Percentiles rank a stretch among this genome's conserved stretches.
Conservation (phyloP, 805 yeast species). For the Myxozyma sirexii region DNA sequence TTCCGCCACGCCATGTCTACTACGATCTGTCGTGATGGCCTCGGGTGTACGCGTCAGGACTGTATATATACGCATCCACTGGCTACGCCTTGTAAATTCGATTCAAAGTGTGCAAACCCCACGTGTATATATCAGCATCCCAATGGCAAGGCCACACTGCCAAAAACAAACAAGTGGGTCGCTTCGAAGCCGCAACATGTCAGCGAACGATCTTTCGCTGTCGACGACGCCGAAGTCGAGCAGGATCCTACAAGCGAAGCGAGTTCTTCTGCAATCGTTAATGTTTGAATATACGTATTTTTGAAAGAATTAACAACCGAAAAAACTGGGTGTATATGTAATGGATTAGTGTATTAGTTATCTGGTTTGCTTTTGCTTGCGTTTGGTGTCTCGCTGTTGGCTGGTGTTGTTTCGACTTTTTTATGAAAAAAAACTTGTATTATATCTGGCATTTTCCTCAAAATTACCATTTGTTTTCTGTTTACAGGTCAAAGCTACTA, state of each 20-base stretch:
- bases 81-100: slow-evolving; percentile 77
- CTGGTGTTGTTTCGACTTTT: background rate
- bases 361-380: background rate
- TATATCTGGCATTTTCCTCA: background rate
- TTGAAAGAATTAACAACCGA: no score
- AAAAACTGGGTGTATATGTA: no score
- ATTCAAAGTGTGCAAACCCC: slow-evolving; percentile 69
- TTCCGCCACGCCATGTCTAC: slow-evolving; percentile 80
- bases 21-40: slow-evolving; percentile 80
- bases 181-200: slow-evolving; percentile 2
- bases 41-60: slow-evolving; percentile 73
- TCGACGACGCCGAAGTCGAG: slow-evolving; percentile 17
- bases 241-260: background rate
- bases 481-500: no score
- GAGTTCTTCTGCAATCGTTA: background rate
- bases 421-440: no score
- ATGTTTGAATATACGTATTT: background rate
- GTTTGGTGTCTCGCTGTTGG: background rate
- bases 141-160: slow-evolving; percentile 50
- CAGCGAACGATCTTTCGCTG: slow-evolving; percentile 27
- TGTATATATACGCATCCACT: slow-evolving; percentile 85
- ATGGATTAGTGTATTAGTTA: no score
- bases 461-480: no score
- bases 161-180: slow-evolving; percentile 23
- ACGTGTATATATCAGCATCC: slow-evolving; percentile 80